A percentile compares a stretch with the other conserved stretches of the same genome.
phyloP scores from a whole-genome alignment of 2,329 filamentous ascomycete genomes.

The Pseudogymnoascus sp. region DNA sequence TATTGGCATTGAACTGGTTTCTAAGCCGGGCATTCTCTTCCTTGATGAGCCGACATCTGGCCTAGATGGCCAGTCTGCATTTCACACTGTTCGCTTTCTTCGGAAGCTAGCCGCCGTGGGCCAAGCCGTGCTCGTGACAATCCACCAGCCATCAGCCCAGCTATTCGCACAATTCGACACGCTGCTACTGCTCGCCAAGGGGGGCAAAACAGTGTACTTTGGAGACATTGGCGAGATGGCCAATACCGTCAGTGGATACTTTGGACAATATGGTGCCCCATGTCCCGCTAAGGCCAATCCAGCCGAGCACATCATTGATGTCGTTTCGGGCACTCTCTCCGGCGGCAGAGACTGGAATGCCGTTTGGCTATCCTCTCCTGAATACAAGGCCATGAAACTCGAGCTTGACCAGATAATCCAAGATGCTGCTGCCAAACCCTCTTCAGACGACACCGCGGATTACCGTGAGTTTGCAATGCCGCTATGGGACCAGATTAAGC shows the following conservation, averaged over 20 bases:
- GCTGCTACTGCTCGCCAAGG: slow-evolving; percentile 53
- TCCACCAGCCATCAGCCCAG: slow-evolving; percentile 46
- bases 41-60: slow-evolving; percentile 54
- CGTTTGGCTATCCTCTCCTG: slow-evolving; percentile 57
- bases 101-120: slow-evolving; percentile 49
- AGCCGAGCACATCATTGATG: slow-evolving; percentile 34
- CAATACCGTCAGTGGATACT: slow-evolving; percentile 49
- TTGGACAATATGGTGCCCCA: slow-evolving; percentile 48
- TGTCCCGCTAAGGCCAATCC: slow-evolving; percentile 45
- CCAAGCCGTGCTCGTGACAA: slow-evolving; percentile 46
- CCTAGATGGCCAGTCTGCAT: slow-evolving; percentile 54
- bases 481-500: slow-evolving; percentile 51
- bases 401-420: slow-evolving; percentile 57
- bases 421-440: slow-evolving; percentile 41
- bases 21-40: slow-evolving; percentile 50
- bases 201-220: slow-evolving; percentile 61
- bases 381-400: slow-evolving; percentile 45
- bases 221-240: slow-evolving; percentile 56
- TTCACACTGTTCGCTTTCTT: slow-evolving; percentile 54
- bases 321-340: slow-evolving; percentile 39
- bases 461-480: slow-evolving; percentile 66
- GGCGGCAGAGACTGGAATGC: slow-evolving; percentile 56
- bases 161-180: slow-evolving; percentile 50
- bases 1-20: slow-evolving; percentile 49
- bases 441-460: slow-evolving; percentile 33